Evolutionary conservation across 2,329 filamentous ascomycete genomes (phyloP).

Genomic region (Cytospora piceae): DNA sequence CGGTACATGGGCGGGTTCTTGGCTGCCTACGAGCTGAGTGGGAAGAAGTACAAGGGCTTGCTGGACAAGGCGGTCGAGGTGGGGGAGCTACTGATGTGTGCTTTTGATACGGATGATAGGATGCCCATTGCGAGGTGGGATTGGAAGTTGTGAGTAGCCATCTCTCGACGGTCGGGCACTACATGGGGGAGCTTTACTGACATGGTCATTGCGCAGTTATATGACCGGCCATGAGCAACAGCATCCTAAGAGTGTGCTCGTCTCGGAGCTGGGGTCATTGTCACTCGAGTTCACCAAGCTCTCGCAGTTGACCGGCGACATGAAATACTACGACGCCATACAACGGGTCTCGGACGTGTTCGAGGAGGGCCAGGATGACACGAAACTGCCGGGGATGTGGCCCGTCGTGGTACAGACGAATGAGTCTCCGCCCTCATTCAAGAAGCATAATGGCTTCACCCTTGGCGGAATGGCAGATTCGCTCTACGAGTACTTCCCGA

Average conservation of each 20-base stretch:
- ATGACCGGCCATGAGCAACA: constrained; percentile 49
- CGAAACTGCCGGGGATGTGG: constrained; percentile 65
- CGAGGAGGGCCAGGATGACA: constrained; percentile 56
- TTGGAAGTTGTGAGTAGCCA: constrained; percentile 48
- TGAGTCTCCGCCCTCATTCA: constrained; percentile 58
- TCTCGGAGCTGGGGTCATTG: constrained; percentile 61
- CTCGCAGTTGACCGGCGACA: constrained; percentile 64
- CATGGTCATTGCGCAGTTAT: constrained; percentile 44
- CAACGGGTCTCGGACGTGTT: constrained; percentile 61
- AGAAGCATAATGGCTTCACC: constrained; percentile 56
- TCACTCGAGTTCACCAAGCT: constrained; percentile 66
- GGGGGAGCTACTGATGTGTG: constrained; percentile 65
- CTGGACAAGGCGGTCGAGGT: constrained; percentile 66
- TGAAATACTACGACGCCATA: constrained; percentile 64
- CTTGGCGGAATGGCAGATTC: constrained; percentile 62
- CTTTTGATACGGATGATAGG: constrained; percentile 70
- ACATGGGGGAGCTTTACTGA: constrained; percentile 3
- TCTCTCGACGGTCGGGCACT: constrained; percentile 18
- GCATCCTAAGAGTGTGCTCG: constrained; percentile 43
- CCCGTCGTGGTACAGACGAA: constrained; percentile 53
- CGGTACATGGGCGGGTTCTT: constrained; percentile 71
- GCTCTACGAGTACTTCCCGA: constrained; percentile 66
- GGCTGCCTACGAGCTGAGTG: constrained; percentile 70
- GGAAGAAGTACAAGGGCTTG: constrained; percentile 54
- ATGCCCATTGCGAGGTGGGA: constrained; percentile 65